A percentile compares a stretch with the other conserved stretches of the same genome.
These are phyloP conservation scores for Papilionanthe hybrid DNA, from an alignment of 116 monocot species.

Conservation along the genomic window DNA sequence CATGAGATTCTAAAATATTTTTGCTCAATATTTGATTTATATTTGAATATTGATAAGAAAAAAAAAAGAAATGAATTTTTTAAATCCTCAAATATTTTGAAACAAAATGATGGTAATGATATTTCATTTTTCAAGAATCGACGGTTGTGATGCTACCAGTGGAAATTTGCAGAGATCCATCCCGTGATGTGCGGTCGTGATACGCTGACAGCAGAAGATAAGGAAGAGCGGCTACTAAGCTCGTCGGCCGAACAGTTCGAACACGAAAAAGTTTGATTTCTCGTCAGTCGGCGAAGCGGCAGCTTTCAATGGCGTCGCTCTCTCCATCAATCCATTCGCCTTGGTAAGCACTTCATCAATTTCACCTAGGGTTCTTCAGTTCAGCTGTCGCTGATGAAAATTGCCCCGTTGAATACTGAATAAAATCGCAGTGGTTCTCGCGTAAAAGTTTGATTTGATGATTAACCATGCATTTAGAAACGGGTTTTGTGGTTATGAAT, in stretches of 20 bases:
- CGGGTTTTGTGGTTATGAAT: background rate
- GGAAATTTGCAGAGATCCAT: background rate
- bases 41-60: too few species aligned
- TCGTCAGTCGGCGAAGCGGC: background rate
- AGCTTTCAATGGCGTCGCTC: conserved; percentile 21
- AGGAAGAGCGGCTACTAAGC: too few species aligned
- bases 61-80: too few species aligned
- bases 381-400: background rate
- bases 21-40: too few species aligned
- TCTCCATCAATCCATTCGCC: conserved; percentile 19
- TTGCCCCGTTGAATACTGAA: background rate
- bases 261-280: too few species aligned
- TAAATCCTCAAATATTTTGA: too few species aligned
- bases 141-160: background rate
- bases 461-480: background rate
- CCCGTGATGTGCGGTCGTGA: background rate
- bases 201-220: background rate
- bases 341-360: conserved; percentile 5
- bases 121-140: background rate
- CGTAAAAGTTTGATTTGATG: background rate
- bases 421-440: too few species aligned
- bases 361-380: background rate
- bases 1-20: too few species aligned
- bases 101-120: too few species aligned
- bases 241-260: too few species aligned